Evolutionary conservation across 257 asterid genomes (phyloP), one percentile per base, ranked within the genome.

Genomic region (Forsythia viridissima): DNA sequence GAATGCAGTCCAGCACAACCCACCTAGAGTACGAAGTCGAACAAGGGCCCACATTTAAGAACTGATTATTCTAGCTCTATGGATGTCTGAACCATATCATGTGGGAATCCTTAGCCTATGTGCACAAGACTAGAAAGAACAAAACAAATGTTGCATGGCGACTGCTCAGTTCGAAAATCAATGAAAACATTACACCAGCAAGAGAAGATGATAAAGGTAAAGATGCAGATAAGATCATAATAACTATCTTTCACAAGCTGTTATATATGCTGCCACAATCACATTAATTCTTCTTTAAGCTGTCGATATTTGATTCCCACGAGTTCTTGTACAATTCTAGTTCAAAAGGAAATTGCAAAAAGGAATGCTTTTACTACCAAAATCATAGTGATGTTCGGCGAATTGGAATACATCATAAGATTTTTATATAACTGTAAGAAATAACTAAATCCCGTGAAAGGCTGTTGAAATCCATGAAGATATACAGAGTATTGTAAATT

Each of bases 301-400:
- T 48, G 57, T 48, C 2, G 52, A 7, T 2, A 48, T 10, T 10
- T 46, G 18, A 46, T 46, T 46, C 55, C 16, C 8, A 12, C 2
- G 57, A 48, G 57, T 48, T 10, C 4, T 48, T 48, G 46, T 70
- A 15, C 77, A 80, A 44, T 48, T 10, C 15, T 48, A 9, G 46
- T 70, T 12, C 77, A 80, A 44, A 61, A 75, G 51, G 44, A 44
- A 80, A 48, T 44, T 68, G 66, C 73, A 81, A 73, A 82, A 84
- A 86, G 76, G 81, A 87, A 83, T 79, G 76, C 71, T 76, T 86
- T 72, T 2, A 73, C 86, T 88, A 87, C 88, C 88, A 90, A 91
- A 93, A 90, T 90, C 88, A 87, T 75, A 84, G 80, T 44, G 76
- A 86, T 82, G 85, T 82, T 86, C 87, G 84, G 77, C 86, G 86